Evolutionary conservation across 129 eudicot genomes (phyloP), one percentile per base, ranked within the genome.

Genomic region (Glebionis coronaria): DNA sequence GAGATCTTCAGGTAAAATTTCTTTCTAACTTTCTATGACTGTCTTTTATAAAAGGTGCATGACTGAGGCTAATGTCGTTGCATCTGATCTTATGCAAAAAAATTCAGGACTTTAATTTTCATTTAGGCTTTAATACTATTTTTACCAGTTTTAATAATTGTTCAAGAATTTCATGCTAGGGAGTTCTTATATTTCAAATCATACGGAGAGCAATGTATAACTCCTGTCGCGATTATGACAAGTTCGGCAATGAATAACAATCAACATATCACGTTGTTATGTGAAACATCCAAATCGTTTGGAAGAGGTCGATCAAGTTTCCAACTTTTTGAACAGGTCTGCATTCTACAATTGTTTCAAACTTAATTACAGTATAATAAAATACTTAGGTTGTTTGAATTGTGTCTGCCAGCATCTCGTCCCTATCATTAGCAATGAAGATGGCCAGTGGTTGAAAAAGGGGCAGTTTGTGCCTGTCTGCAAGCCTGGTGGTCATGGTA

Each of bases 281-380:
- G n/a, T n/a, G n/a, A n/a, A n/a, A n/a, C n/a, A n/a, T n/a, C n/a
- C n/a, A n/a, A n/a, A n/a, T n/a, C n/a, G n/a, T n/a, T n/a, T n/a
- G n/a, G n/a, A n/a, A n/a, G n/a, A n/a, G n/a, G n/a, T n/a, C n/a
- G n/a, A n/a, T n/a, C n/a, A n/a, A n/a, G n/a, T n/a, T n/a, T n/a
- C n/a, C n/a, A n/a, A n/a, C n/a, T 93, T 66, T 93, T 93, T 78
- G 97, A 93, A 71, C 99, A 93, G 99, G 99, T 93, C 53, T 72
- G 19, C 61, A n/a, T 51, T 72, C 55, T 50, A 21, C 62, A 31
- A 38, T 50, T 25, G 12, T 44, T n/a, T 55, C 55, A 14, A 19
- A 49, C 44, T 64, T 63, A 29, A 45, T 18, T 29, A 23, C 28
- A 19, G 28, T 53, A n/a, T n/a, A n/a, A n/a, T n/a, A n/a, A n/a